Conservation (phyloP, 2,329 filamentous ascomycete genomes). For the Metarhizium robertsii region DNA sequence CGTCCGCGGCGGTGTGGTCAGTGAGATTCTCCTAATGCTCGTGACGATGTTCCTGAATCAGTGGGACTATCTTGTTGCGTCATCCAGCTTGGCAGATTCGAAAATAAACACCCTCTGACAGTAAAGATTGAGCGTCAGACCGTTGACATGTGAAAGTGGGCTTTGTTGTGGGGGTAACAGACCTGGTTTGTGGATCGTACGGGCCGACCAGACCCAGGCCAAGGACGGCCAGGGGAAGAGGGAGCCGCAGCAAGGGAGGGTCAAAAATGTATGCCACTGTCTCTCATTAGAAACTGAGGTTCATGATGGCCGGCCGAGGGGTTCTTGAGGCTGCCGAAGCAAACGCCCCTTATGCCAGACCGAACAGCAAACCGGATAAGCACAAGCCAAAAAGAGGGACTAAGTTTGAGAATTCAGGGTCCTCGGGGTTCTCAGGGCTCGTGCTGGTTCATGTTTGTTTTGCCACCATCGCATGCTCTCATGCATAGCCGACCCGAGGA, state of each 20-base stretch:
- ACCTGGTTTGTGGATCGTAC: not conserved
- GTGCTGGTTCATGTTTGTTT: not conserved
- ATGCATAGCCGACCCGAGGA: not conserved
- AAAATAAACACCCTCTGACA: not conserved
- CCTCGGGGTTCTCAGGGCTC: no score
- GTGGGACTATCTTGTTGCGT: not conserved
- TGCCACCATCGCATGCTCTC: not conserved
- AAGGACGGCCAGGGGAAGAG: not conserved
- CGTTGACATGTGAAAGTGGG: constrained; percentile 19
- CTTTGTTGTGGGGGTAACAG: not conserved
- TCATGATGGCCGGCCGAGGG: not conserved
- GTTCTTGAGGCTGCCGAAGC: not conserved
- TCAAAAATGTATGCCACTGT: no score
- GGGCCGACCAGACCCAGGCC: not conserved
- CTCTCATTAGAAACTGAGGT: no score
- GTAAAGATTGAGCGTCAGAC: constrained; percentile 10
- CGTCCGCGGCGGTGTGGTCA: not conserved
- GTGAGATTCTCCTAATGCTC: not conserved
- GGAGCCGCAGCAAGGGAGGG: not conserved
- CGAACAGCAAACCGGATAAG: not conserved
- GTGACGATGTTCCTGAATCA: not conserved
- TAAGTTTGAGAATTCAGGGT: no score
- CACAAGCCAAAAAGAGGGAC: not conserved
- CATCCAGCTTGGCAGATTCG: not conserved
- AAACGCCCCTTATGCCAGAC: not conserved